Base-by-base conservation (phyloP, 1,139 yeast species). In the Pichia sp. region DNA sequence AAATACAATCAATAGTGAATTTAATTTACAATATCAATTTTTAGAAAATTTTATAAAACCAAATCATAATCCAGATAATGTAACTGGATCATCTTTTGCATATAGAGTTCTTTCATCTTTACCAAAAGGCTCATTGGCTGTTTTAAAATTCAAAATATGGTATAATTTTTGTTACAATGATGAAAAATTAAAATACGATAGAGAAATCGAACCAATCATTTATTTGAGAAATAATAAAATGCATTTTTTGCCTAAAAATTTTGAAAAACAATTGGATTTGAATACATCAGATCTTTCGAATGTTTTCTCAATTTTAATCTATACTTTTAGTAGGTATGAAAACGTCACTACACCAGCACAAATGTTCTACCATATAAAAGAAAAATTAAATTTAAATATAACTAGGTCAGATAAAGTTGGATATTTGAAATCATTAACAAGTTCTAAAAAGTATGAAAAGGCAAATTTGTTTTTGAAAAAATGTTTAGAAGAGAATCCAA, bases 381-480 rank as follows among this genome's bases (percentile, higher is more conserved):
- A 28, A 6, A 33, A 39, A 22, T 11, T 43, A 3, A 28, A 32
- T 1, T 35, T 56, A 11, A 33, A 30, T 3, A 37, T 54, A 3
- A 27, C 24, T n/a, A 28, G 33, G 12, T 35, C 44, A 4, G 62
- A 58, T 41, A 48, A 46, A n/a, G 43, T 55, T 29, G 58, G 58
- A 8, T 59, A 64, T 11, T 64, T 73, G 66, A 41, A 46, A 20
- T 64, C 74, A 0, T 61, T 65, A 34, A 52, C 59, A 11, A 46
- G 48, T 6, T 41, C 59, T 16, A 55, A 63, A 30, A 48, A 61
- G 31, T 63, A 56, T 47, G 50, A 58, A 5, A 56, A 60, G 30
- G 69, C 68, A 0, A 44, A 63, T 7, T 55, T 55, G 2, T 45
- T 67, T 5, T 67, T 69, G 45, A 48, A 59, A 27, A 36, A 53